These are phyloP conservation scores for Stagonosporopsis chrysanthemi DNA, from an alignment of 2,329 filamentous ascomycete genomes.

Conservation along the genomic window DNA sequence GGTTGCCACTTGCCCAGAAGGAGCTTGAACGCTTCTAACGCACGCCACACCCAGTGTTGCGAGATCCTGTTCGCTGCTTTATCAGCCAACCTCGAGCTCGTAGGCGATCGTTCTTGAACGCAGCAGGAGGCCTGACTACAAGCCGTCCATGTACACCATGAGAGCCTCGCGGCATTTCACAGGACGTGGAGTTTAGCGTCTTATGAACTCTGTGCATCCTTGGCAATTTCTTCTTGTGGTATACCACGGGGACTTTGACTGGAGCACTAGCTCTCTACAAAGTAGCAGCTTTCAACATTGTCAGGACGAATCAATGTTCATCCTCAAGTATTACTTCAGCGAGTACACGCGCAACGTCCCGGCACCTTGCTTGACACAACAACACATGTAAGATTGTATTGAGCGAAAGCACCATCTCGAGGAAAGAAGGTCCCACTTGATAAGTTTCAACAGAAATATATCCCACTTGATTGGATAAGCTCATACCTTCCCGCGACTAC, in stretches of 20 bases:
- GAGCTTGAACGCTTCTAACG: background rate
- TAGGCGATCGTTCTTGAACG: background rate
- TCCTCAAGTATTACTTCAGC: too few relatives aligned
- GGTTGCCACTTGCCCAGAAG: background rate
- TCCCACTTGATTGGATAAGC: background rate
- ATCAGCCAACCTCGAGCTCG: background rate
- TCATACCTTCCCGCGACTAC: too few relatives aligned
- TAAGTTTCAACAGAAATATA: background rate
- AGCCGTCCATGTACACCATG: background rate
- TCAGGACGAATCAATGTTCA: too few relatives aligned
- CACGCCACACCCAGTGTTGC: constrained; percentile 3
- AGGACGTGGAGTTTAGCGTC: background rate
- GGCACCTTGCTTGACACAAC: too few relatives aligned
- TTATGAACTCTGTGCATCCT: too few relatives aligned
- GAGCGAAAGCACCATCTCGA: too few relatives aligned
- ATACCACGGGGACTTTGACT: too few relatives aligned
- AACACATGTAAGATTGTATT: too few relatives aligned
- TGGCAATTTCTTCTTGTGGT: too few relatives aligned
- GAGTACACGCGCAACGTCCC: too few relatives aligned
- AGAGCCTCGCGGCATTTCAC: background rate
- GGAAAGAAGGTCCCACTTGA: background rate
- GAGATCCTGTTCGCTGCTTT: background rate
- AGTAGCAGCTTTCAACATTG: too few relatives aligned
- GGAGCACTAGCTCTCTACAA: too few relatives aligned
- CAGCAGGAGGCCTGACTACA: background rate